Conservation (phyloP, 345 rosid species). For the Atalantia buxifolia region DNA sequence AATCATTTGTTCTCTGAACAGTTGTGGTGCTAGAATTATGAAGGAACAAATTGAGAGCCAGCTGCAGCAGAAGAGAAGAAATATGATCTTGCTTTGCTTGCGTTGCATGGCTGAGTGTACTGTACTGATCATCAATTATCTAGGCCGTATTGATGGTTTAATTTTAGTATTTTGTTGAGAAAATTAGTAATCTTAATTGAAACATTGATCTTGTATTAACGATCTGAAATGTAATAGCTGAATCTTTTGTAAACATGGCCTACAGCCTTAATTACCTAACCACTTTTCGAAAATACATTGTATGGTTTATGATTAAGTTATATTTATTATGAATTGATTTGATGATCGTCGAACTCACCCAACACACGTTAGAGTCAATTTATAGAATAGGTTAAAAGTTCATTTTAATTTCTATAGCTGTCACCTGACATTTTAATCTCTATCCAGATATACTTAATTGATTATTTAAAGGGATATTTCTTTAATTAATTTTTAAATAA, state of each 20-base stretch:
- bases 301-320: neutral
- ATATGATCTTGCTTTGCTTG: neutral
- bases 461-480: too few relatives aligned
- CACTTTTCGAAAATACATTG: neutral
- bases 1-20: slow-evolving; percentile 18
- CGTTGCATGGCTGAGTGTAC: neutral
- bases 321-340: neutral
- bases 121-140: too few relatives aligned
- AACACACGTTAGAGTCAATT: neutral
- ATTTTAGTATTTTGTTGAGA: neutral
- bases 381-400: neutral
- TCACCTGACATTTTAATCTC: too few relatives aligned
- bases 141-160: neutral
- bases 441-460: neutral
- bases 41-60: slow-evolving; percentile 12
- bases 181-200: neutral
- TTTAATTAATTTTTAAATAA: too few relatives aligned
- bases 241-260: neutral
- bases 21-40: slow-evolving; percentile 92
- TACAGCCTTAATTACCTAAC: neutral
- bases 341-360: neutral
- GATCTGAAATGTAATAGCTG: neutral
- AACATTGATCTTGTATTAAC: neutral
- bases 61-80: neutral
- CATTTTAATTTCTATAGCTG: neutral